phyloP scores from a whole-genome alignment of 305 asterid genomes.

The Coffea humblotiana region DNA sequence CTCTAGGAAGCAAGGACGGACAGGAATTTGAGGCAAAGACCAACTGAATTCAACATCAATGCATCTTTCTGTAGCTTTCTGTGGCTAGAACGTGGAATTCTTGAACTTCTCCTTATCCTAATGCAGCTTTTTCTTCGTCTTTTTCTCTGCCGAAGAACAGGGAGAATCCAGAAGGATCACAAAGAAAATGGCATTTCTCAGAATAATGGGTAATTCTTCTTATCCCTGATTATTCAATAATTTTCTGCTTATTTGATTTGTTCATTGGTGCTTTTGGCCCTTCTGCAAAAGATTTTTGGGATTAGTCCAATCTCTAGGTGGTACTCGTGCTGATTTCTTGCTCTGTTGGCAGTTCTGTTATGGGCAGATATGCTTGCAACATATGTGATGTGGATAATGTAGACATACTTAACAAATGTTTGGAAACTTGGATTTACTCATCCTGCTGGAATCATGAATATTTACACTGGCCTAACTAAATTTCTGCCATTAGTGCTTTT shows the following conservation, averaged over 20 bases:
- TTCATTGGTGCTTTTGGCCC: neutral
- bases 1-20: neutral
- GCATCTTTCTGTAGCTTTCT: neutral
- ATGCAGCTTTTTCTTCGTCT: neutral
- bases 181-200: slow-evolving; percentile 20
- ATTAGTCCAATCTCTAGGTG: no score
- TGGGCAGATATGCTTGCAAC: slow-evolving; percentile 29
- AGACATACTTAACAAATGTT: slow-evolving; percentile 26
- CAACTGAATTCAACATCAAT: neutral
- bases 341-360: slow-evolving; percentile 20
- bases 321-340: no score
- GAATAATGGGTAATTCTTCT: slow-evolving; percentile 14
- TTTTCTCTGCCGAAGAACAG: neutral
- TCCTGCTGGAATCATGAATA: slow-evolving; percentile 30
- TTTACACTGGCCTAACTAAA: slow-evolving; percentile 24
- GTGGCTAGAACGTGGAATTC: no score
- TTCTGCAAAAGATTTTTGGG: no score
- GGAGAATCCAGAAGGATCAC: neutral
- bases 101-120: neutral
- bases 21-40: neutral
- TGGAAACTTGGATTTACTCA: slow-evolving; percentile 28
- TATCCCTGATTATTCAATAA: neutral
- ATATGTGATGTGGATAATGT: slow-evolving; percentile 26
- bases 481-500: slow-evolving; percentile 13
- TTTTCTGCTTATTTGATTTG: neutral